phyloP scores from a whole-genome alignment of 2,329 filamentous ascomycete genomes.

The Scedosporium aurantiacum region DNA sequence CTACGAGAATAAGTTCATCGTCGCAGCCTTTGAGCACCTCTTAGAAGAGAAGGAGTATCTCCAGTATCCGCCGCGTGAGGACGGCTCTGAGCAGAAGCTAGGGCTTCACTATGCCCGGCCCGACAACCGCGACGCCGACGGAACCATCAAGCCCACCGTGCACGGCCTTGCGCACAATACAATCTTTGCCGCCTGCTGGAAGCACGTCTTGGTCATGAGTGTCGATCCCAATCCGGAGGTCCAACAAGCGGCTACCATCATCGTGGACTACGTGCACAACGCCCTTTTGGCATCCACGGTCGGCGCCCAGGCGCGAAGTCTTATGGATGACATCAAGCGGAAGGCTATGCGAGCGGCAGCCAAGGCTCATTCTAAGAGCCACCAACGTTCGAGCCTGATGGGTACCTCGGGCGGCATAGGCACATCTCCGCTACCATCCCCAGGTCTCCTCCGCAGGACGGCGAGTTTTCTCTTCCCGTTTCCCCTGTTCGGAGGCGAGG shows the following conservation, averaged over 20 bases:
- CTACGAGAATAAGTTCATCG: conserved; percentile 85
- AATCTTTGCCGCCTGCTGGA: conserved; percentile 89
- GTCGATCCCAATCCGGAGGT: conserved; percentile 94
- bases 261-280: conserved; percentile 77
- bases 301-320: conserved; percentile 54
- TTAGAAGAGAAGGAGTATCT: conserved; percentile 69
- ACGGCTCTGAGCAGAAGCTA: conserved; percentile 49
- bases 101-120: conserved; percentile 50
- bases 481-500: conserved; percentile 42
- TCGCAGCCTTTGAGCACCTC: conserved; percentile 84
- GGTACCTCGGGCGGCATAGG: conserved; percentile 23
- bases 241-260: conserved; percentile 69
- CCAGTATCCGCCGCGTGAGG: conserved; percentile 40
- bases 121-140: conserved; percentile 45
- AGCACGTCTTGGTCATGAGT: conserved; percentile 78
- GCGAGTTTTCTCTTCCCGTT: conserved; percentile 50
- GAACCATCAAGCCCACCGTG: conserved; percentile 42
- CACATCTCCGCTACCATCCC: conserved; percentile 37
- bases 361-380: conserved; percentile 28
- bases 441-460: conserved; percentile 50
- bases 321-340: conserved; percentile 63
- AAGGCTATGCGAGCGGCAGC: conserved; percentile 35
- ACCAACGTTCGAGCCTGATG: conserved; percentile 31
- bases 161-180: conserved; percentile 70
- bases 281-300: conserved; percentile 68